Evolutionary conservation across 192 early-diverging fungal species (phyloP).

Genomic region (Coemansia sp.): DNA sequence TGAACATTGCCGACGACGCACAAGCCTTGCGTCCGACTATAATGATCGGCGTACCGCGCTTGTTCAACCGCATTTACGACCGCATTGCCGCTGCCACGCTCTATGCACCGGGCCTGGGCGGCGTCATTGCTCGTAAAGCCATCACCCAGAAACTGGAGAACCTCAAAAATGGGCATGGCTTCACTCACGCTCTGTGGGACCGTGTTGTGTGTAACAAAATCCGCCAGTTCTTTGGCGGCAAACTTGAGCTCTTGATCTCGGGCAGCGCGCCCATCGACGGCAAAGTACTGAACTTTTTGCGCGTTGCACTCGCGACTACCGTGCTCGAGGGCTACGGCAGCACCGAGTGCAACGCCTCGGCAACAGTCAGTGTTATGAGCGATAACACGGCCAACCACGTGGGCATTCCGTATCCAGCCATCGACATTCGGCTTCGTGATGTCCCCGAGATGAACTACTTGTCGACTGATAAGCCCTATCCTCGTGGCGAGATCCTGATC

Average conservation of each 20-base stretch:
- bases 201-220: conserved; percentile 82
- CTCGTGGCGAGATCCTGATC: conserved; percentile 89
- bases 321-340: conserved; percentile 59
- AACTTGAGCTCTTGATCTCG: conserved; percentile 60
- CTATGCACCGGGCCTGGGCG: conserved; percentile 62
- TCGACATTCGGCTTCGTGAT: conserved; percentile 83
- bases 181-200: conserved; percentile 82
- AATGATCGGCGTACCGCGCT: conserved; percentile 85
- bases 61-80: conserved; percentile 92
- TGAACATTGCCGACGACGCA: conserved; percentile 78
- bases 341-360: conserved; percentile 46
- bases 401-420: conserved; percentile 72
- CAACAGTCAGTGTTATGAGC: conserved; percentile 26
- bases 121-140: conserved; percentile 62
- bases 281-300: conserved; percentile 67
- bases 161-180: conserved; percentile 52
- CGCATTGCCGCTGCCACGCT: conserved; percentile 62
- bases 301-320: conserved; percentile 59
- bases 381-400: conserved; percentile 63
- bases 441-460: conserved; percentile 89
- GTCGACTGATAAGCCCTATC: conserved; percentile 70
- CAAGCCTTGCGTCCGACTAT: conserved; percentile 76
- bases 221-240: conserved; percentile 73
- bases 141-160: conserved; percentile 61
- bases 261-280: conserved; percentile 70